phyloP scores from a whole-genome alignment of 2,329 filamentous ascomycete genomes.

The Gaeumannomyces tritici region DNA sequence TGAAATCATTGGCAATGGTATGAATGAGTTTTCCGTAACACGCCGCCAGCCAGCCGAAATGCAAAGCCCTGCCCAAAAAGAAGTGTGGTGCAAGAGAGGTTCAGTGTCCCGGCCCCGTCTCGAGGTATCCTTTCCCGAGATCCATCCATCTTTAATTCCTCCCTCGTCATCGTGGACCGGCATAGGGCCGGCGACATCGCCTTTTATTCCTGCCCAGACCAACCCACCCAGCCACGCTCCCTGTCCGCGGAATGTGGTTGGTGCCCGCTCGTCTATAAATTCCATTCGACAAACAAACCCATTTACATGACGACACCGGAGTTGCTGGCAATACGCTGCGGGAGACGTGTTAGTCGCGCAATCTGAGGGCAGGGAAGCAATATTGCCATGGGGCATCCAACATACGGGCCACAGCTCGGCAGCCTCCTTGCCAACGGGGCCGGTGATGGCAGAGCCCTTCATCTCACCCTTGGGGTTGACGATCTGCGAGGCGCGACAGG shows the following conservation, averaged over 20 bases:
- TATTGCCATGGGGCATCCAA: no score
- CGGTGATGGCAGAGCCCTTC: conserved; percentile 99
- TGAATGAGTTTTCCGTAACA: conserved; percentile 5
- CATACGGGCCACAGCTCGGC: conserved; percentile 98
- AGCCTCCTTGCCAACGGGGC: conserved; percentile 98
- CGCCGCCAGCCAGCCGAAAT: conserved; percentile 5
- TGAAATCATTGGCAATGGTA: conserved; percentile 5
- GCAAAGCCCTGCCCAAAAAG: conserved; percentile 8
- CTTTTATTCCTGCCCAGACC: not conserved
- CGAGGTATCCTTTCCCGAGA: not conserved
- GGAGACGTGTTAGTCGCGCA: conserved; percentile 2
- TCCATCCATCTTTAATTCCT: not conserved
- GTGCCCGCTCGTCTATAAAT: conserved; percentile 3
- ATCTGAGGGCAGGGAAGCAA: not conserved
- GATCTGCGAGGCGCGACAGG: conserved; percentile 48
- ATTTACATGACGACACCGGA: conserved; percentile 99
- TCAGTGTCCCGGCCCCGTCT: conserved; percentile 1
- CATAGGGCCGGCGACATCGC: not conserved
- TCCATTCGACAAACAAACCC: conserved; percentile 12
- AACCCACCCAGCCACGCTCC: conserved; percentile 1
- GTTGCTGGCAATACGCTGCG: conserved; percentile 97
- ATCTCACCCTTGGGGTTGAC: conserved; percentile 99
- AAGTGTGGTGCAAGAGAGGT: not conserved
- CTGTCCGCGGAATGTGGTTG: conserved; percentile 1
- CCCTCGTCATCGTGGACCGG: not conserved